A percentile compares a stretch with the other conserved stretches of the same genome.
Conservation (phyloP, 2,329 filamentous ascomycete species). For the Arthroderma uncinatum region DNA sequence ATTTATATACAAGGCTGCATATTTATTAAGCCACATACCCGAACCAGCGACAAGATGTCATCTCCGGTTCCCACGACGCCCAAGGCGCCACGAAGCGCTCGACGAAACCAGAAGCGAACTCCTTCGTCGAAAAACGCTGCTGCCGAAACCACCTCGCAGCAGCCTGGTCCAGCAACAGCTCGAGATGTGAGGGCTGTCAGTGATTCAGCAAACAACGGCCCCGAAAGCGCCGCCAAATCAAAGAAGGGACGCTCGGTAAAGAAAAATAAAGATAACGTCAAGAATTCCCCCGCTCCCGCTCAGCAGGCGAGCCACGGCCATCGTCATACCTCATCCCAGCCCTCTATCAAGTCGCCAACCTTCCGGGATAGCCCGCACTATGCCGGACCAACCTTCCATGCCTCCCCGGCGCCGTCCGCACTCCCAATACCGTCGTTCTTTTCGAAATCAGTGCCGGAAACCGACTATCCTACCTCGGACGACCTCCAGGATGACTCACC, state of each 20-base stretch:
- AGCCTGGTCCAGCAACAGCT: slow-evolving; percentile 26
- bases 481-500: slow-evolving; percentile 33
- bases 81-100: slow-evolving; percentile 29
- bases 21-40: slow-evolving; percentile 40
- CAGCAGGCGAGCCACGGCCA: slow-evolving; percentile 13
- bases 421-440: slow-evolving; percentile 85
- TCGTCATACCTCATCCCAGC: slow-evolving; percentile 27
- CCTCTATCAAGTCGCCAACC: slow-evolving; percentile 36
- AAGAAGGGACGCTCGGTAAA: slow-evolving; percentile 28
- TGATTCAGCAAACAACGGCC: slow-evolving; percentile 21
- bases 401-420: slow-evolving; percentile 80
- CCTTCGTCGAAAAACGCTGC: slow-evolving; percentile 22
- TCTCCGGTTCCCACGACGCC: slow-evolving; percentile 32
- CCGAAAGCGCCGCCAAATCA: slow-evolving; percentile 24
- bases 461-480: slow-evolving; percentile 29
- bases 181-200: slow-evolving; percentile 24
- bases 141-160: slow-evolving; percentile 19
- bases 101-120: slow-evolving; percentile 29
- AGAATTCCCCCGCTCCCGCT: background rate
- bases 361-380: slow-evolving; percentile 43
- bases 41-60: slow-evolving; percentile 32
- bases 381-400: slow-evolving; percentile 88
- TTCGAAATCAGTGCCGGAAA: slow-evolving; percentile 62
- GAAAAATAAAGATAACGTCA: slow-evolving; percentile 23
- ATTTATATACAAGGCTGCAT: slow-evolving; percentile 33